Conservation (phyloP, 176 grass and related monocot species). For the Zea luxurians region DNA sequence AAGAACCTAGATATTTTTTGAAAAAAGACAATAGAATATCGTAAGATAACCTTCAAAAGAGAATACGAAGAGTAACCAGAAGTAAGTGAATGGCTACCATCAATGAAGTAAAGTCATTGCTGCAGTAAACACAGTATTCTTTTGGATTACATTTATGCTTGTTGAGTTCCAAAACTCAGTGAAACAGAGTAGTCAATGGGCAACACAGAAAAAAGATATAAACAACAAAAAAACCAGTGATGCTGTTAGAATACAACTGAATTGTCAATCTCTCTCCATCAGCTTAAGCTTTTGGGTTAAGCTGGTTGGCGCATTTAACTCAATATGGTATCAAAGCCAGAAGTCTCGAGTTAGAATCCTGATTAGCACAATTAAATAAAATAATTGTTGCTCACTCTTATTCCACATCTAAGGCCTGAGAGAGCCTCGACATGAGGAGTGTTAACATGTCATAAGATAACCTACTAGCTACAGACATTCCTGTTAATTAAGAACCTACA, state of each 20-base stretch:
- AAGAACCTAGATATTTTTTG: slow-evolving; percentile 65
- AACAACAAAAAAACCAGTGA: not conserved
- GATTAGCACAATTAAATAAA: no score
- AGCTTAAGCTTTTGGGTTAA: no score
- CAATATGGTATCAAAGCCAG: no score
- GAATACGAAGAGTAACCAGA: slow-evolving; percentile 2
- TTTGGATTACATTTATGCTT: not conserved
- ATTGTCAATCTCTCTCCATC: no score
- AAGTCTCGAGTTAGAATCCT: no score
- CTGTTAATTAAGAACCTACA: slow-evolving; percentile 9
- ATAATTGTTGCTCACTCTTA: no score
- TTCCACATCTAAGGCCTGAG: no score
- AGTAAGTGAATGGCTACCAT: not conserved
- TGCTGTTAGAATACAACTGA: no score
- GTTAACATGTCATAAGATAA: not conserved
- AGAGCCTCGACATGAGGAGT: no score
- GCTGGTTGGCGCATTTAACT: no score
- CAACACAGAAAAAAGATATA: not conserved
- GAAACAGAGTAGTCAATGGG: not conserved
- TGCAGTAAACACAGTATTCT: slow-evolving; percentile 2
- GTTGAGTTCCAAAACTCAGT: slow-evolving; percentile 11
- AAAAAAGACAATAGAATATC: slow-evolving; percentile 17
- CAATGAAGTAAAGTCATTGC: not conserved
- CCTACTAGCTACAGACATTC: not conserved
- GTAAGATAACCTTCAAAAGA: slow-evolving; percentile 38